Evolutionary conservation across 164 flowering plant species (phyloP).

Genomic region (Aristolochia contorta): DNA sequence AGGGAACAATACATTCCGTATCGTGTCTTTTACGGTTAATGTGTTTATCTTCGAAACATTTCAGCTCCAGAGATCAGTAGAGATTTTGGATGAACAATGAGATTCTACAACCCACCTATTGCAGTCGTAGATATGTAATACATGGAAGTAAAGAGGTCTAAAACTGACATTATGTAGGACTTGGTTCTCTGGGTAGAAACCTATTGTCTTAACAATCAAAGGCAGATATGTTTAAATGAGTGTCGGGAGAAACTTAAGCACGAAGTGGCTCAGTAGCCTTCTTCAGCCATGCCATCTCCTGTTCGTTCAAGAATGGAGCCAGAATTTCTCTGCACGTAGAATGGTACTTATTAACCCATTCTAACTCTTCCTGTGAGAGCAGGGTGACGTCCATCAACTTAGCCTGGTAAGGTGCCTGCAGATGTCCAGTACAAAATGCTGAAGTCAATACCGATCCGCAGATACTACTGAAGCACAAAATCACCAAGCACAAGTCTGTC

Average conservation of each 20-base stretch:
- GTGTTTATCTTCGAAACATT: too few relatives aligned
- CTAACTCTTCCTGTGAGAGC: conserved; percentile 59
- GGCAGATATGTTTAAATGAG: background rate
- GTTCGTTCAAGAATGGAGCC: conserved; percentile 51
- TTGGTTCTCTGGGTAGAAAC: too few relatives aligned
- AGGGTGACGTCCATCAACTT: conserved; percentile 68
- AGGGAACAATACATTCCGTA: too few relatives aligned
- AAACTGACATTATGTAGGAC: too few relatives aligned
- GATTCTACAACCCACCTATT: too few relatives aligned
- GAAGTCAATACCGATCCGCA: background rate
- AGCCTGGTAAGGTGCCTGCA: conserved; percentile 90
- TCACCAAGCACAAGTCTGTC: background rate
- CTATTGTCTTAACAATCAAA: too few relatives aligned
- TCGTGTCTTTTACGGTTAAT: too few relatives aligned
- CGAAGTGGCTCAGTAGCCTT: conserved; percentile 69
- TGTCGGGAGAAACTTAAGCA: conserved; percentile 13
- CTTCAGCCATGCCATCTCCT: conserved; percentile 70
- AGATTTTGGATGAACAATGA: too few relatives aligned
- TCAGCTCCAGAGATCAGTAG: too few relatives aligned
- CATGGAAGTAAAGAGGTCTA: too few relatives aligned
- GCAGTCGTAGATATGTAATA: too few relatives aligned
- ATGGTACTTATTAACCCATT: conserved; percentile 86
- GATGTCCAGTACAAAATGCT: background rate
- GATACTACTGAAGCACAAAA: background rate
- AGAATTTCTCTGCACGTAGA: conserved; percentile 61